Evolutionary conservation across 2,329 filamentous ascomycete species (phyloP).

Genomic region (Trichoderma sp.): DNA sequence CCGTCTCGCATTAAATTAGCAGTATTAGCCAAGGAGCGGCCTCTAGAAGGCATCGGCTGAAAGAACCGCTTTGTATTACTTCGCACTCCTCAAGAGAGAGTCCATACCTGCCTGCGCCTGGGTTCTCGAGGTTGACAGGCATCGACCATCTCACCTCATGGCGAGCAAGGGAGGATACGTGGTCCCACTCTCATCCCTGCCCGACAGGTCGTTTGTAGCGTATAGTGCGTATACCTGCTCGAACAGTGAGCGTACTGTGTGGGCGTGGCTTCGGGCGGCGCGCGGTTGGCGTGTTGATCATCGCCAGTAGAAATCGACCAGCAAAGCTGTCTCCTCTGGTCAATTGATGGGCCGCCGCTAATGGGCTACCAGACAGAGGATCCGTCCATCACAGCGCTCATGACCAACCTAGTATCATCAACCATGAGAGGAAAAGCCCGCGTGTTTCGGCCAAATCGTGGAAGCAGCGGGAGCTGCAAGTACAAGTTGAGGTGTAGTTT

Average conservation of each 20-base stretch:
- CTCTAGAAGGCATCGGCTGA: neutral
- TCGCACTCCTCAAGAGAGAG: neutral
- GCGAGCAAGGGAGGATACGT: constrained; percentile 19
- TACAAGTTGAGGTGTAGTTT: neutral
- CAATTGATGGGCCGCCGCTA: constrained; percentile 7
- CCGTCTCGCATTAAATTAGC: constrained; percentile 21
- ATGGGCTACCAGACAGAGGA: neutral
- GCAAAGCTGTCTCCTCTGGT: neutral
- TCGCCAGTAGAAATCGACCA: constrained; percentile 16
- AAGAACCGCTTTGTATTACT: neutral
- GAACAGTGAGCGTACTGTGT: constrained; percentile 21
- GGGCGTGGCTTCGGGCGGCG: constrained; percentile 17
- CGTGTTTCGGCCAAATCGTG: constrained; percentile 8
- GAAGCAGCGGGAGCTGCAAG: neutral
- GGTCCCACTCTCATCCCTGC: constrained; percentile 7
- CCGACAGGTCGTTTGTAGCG: neutral
- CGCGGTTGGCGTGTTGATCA: constrained; percentile 22
- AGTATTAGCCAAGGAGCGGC: neutral
- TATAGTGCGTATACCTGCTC: constrained; percentile 4
- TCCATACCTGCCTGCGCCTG: neutral
- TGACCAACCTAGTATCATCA: neutral
- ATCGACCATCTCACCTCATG: constrained; percentile 16
- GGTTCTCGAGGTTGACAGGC: neutral
- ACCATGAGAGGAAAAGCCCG: neutral
- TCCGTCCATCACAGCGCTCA: constrained; percentile 5